Evolutionary conservation across 129 eudicot species (phyloP).

Genomic region (Flaveria linearis): DNA sequence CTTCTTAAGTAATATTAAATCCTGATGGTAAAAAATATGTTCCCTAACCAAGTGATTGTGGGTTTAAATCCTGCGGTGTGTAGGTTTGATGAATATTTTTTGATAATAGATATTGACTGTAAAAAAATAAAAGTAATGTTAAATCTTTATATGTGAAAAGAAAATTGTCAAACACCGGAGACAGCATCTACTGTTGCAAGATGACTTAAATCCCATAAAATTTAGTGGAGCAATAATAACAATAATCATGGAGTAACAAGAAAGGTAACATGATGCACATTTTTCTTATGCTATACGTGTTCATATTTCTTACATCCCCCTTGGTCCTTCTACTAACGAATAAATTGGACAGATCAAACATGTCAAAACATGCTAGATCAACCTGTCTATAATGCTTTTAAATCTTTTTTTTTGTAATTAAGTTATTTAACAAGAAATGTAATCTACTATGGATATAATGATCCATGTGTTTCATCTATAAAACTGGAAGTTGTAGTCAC

Average conservation of each 20-base stretch:
- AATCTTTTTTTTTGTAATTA: background rate
- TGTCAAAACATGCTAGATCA: conserved; percentile 4
- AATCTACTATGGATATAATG: background rate
- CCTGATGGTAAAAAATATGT: too few species aligned
- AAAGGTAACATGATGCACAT: conserved; percentile 19
- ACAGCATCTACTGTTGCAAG: conserved; percentile 13
- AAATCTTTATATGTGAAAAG: background rate
- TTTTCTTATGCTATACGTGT: conserved; percentile 7
- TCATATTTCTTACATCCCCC: conserved; percentile 7
- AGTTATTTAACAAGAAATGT: background rate
- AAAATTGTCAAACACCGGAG: conserved; percentile 12
- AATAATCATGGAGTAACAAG: conserved; percentile 13
- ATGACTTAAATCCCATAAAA: conserved; percentile 9
- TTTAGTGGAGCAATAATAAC: conserved; percentile 8
- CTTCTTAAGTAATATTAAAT: too few species aligned
- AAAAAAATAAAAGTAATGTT: background rate
- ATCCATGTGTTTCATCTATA: background rate
- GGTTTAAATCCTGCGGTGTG: too few species aligned
- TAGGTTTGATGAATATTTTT: too few species aligned
- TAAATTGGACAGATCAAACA: background rate
- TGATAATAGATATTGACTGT: too few species aligned
- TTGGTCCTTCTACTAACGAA: background rate
- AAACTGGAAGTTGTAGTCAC: background rate
- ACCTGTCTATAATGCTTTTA: background rate
- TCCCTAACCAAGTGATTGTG: too few species aligned